Evolutionary conservation across 2,329 filamentous ascomycete genomes (phyloP).

Genomic region (Aspergillus sp.): DNA sequence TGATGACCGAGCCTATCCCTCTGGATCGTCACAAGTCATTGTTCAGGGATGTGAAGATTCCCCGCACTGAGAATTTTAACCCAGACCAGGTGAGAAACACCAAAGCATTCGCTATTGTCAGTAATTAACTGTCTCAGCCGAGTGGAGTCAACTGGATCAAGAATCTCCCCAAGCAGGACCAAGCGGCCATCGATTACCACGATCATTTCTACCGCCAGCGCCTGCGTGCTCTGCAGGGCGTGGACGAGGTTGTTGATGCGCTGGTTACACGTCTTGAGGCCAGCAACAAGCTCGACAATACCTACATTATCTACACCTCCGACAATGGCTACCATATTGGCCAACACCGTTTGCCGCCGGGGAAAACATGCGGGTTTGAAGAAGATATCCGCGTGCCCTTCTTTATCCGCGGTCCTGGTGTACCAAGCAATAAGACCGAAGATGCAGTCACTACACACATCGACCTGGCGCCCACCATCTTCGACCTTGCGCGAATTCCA

Average conservation of each 20-base stretch:
- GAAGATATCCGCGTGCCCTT: conserved; percentile 15
- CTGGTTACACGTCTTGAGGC: conserved; percentile 44
- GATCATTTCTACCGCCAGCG: conserved; percentile 53
- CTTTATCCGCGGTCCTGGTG: conserved; percentile 11
- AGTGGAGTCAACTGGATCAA: conserved; percentile 49
- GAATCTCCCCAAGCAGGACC: conserved; percentile 44
- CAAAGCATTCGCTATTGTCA: neutral
- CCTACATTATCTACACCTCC: conserved; percentile 60
- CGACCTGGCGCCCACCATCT: conserved; percentile 61
- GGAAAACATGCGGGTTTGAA: conserved; percentile 56
- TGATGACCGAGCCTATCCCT: conserved; percentile 15
- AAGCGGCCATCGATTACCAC: conserved; percentile 49
- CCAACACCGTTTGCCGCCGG: conserved; percentile 58
- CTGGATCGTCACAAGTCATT: conserved; percentile 55
- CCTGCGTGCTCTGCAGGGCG: conserved; percentile 51
- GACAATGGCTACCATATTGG: conserved; percentile 62
- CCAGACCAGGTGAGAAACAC: neutral
- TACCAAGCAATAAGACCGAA: neutral
- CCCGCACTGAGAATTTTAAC: conserved; percentile 47
- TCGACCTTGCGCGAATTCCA: conserved; percentile 41
- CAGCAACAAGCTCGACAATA: conserved; percentile 47
- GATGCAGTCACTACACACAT: conserved; percentile 11
- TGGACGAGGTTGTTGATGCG: conserved; percentile 54
- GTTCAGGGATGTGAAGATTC: conserved; percentile 59
- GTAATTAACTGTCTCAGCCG: conserved; percentile 2